Evolutionary conservation across 1,284 basidiomycete species (phyloP).

Genomic region (Sphaerobolus stellatus): DNA sequence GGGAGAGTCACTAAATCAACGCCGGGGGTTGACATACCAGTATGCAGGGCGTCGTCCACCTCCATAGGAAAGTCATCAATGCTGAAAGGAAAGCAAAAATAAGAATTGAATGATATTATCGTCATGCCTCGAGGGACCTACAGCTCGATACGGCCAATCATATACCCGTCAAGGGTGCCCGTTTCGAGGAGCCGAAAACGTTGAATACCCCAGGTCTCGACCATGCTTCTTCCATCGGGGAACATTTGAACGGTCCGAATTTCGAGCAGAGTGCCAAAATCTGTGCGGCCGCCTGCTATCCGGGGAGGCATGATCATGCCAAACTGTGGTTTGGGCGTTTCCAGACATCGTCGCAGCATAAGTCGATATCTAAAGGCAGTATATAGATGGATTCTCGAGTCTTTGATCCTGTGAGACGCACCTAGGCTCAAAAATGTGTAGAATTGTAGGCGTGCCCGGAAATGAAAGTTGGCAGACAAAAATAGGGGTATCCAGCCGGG

Average conservation of each 20-base stretch:
- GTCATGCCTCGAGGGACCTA: constrained; percentile 22
- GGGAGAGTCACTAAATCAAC: constrained; percentile 43
- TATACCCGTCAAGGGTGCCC: constrained; percentile 84
- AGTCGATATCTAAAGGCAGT: constrained; percentile 61
- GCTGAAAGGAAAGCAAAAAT: constrained; percentile 25
- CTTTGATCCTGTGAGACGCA: constrained; percentile 19
- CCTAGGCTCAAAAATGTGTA: constrained; percentile 93
- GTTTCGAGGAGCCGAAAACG: constrained; percentile 86
- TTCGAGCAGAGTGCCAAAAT: constrained; percentile 92
- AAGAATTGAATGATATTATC: too few relatives aligned
- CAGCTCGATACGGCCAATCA: constrained; percentile 79
- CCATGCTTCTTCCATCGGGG: constrained; percentile 85
- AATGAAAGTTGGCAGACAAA: constrained; percentile 90
- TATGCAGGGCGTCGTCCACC: constrained; percentile 42
- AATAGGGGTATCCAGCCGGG: constrained; percentile 83
- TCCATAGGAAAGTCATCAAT: constrained; percentile 57
- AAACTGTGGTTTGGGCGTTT: constrained; percentile 71
- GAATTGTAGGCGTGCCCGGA: constrained; percentile 83
- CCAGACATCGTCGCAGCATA: constrained; percentile 90
- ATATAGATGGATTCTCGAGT: not conserved
- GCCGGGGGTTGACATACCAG: constrained; percentile 30
- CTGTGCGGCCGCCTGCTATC: constrained; percentile 46
- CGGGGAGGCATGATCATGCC: constrained; percentile 85
- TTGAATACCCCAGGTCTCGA: constrained; percentile 82
- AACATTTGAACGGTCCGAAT: constrained; percentile 87